Conservation (phyloP, 2,329 filamentous ascomycete genomes). For the Sporothrix globosa region DNA sequence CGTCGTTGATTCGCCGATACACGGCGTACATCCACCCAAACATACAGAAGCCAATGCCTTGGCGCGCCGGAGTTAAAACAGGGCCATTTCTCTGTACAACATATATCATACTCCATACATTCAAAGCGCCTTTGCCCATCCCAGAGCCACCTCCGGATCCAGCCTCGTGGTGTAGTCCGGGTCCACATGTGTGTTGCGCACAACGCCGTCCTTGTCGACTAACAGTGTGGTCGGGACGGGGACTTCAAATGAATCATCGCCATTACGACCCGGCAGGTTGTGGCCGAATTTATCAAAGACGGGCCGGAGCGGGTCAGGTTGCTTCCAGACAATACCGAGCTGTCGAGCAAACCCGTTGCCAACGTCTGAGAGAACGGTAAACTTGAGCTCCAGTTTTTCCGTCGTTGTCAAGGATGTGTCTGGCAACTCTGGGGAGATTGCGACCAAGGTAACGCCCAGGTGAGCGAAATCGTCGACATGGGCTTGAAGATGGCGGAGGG, state of each 20-base stretch:
- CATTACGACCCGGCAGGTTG: conserved; percentile 44
- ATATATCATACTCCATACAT: no score
- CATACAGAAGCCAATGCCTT: background rate
- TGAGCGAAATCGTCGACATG: conserved; percentile 44
- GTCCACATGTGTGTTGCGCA: conserved; percentile 46
- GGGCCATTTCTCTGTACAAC: no score
- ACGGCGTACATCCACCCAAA: conserved; percentile 20
- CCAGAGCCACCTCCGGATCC: conserved; percentile 43
- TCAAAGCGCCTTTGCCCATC: conserved; percentile 43
- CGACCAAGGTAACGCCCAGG: conserved; percentile 48
- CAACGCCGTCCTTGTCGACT: conserved; percentile 43
- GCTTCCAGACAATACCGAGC: conserved; percentile 45
- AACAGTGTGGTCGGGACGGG: conserved; percentile 48
- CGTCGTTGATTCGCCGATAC: background rate
- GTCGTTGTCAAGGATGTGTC: conserved; percentile 44
- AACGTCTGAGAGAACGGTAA: conserved; percentile 48
- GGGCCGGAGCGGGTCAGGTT: conserved; percentile 40
- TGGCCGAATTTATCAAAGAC: conserved; percentile 41
- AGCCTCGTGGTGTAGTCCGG: conserved; percentile 46
- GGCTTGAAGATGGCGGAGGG: conserved; percentile 44
- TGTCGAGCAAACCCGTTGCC: conserved; percentile 44
- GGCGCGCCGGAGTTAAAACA: no score
- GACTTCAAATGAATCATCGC: conserved; percentile 46
- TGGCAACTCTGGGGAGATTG: conserved; percentile 49
- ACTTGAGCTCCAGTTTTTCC: conserved; percentile 49